Evolutionary conservation across 306 rosid genomes (phyloP).

Genomic region (Malus orientalis): DNA sequence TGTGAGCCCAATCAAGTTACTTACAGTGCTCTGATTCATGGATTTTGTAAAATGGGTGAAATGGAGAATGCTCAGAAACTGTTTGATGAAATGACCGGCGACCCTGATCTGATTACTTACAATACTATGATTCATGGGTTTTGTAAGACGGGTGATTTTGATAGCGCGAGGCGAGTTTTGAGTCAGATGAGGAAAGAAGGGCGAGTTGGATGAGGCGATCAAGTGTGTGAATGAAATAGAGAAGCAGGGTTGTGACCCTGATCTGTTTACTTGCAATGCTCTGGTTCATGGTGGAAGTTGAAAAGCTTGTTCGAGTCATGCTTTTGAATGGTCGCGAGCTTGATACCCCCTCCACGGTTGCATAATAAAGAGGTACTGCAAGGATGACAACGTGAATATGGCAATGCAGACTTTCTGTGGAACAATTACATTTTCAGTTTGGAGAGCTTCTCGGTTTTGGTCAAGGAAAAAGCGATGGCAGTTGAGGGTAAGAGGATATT

Average conservation of each 20-base stretch:
- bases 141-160: slow-evolving; percentile 33
- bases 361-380: no score
- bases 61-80: slow-evolving; percentile 29
- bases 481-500: slow-evolving; percentile 24
- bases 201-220: slow-evolving; percentile 33
- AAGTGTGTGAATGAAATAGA: slow-evolving; percentile 32
- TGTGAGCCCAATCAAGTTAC: slow-evolving; percentile 23
- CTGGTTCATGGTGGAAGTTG: slow-evolving; percentile 5
- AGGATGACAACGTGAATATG: no score
- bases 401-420: no score
- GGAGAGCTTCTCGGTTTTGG: slow-evolving; percentile 30
- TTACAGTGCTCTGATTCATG: not conserved
- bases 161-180: slow-evolving; percentile 28
- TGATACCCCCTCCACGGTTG: no score
- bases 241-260: slow-evolving; percentile 29
- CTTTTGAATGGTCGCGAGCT: no score
- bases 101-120: slow-evolving; percentile 36
- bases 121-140: slow-evolving; percentile 37
- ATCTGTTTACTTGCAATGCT: not conserved
- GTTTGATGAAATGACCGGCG: slow-evolving; percentile 48
- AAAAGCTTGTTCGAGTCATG: no score
- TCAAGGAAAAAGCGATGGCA: slow-evolving; percentile 16
- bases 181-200: slow-evolving; percentile 23
- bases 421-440: not conserved
- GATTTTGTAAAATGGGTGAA: slow-evolving; percentile 38